Evolutionary conservation across 2,329 filamentous ascomycete genomes (phyloP).

Genomic region (Metarhizium brunneum): DNA sequence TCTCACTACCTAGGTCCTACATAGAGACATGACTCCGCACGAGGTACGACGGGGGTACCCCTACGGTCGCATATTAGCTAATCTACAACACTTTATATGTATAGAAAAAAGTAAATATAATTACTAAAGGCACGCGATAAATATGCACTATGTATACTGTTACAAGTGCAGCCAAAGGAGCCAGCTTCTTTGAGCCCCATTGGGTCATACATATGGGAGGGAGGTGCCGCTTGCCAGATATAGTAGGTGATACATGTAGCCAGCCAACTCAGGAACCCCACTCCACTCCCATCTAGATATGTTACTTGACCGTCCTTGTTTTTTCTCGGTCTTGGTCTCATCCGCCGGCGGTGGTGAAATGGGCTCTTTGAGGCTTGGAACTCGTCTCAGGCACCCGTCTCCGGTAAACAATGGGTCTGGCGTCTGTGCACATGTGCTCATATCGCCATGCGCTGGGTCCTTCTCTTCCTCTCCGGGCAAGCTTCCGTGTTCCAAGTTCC

Average conservation of each 20-base stretch:
- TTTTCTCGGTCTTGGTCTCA: neutral
- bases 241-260: conserved; percentile 1
- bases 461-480: neutral
- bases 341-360: neutral
- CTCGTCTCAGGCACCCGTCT: neutral
- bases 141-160: too few species aligned
- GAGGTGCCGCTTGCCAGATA: conserved; percentile 1
- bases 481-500: too few species aligned
- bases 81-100: too few species aligned
- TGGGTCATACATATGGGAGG: neutral
- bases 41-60: too few species aligned
- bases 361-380: neutral
- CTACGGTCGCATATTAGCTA: too few species aligned
- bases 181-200: neutral
- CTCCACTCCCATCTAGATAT: neutral
- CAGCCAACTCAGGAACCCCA: neutral
- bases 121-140: too few species aligned
- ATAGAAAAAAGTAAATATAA: too few species aligned
- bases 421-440: neutral
- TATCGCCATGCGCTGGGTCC: neutral
- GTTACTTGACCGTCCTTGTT: neutral
- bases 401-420: neutral
- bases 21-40: too few species aligned
- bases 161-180: too few species aligned
- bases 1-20: too few species aligned